These are phyloP conservation scores for Thamnidium elegans DNA, from an alignment of 192 early-diverging fungal species.

Conservation along the genomic window DNA sequence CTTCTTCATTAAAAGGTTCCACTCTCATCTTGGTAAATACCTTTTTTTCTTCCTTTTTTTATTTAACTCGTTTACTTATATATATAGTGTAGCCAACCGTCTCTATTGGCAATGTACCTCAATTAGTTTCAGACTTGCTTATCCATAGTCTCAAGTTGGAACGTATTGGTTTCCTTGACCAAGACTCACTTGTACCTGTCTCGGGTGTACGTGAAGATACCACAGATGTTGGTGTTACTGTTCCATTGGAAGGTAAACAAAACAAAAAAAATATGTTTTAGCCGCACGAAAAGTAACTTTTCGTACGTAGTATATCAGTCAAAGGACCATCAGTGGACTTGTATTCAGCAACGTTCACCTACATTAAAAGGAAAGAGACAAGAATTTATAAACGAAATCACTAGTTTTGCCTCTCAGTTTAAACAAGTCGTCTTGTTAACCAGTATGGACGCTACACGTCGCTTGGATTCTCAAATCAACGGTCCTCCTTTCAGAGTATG, in stretches of 20 bases:
- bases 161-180: constrained; percentile 63
- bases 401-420: constrained; percentile 56
- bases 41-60: no score
- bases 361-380: constrained; percentile 49
- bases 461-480: constrained; percentile 60
- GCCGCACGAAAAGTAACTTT: background rate
- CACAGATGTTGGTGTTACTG: constrained; percentile 32
- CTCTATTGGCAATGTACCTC: constrained; percentile 80
- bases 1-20: constrained; percentile 32
- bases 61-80: background rate
- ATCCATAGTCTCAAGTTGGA: constrained; percentile 59
- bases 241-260: constrained; percentile 45
- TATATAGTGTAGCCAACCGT: constrained; percentile 52
- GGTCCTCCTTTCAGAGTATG: constrained; percentile 51
- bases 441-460: constrained; percentile 64
- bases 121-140: constrained; percentile 65
- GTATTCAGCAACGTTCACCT: constrained; percentile 71
- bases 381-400: constrained; percentile 48
- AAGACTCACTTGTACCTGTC: constrained; percentile 55
- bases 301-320: constrained; percentile 57
- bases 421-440: constrained; percentile 57
- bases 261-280: background rate
- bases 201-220: constrained; percentile 48
- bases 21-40: constrained; percentile 35
- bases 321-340: constrained; percentile 58